Evolutionary conservation across 495 filamentous ascomycete species (phyloP).

Genomic region (Penicillium soppii): DNA sequence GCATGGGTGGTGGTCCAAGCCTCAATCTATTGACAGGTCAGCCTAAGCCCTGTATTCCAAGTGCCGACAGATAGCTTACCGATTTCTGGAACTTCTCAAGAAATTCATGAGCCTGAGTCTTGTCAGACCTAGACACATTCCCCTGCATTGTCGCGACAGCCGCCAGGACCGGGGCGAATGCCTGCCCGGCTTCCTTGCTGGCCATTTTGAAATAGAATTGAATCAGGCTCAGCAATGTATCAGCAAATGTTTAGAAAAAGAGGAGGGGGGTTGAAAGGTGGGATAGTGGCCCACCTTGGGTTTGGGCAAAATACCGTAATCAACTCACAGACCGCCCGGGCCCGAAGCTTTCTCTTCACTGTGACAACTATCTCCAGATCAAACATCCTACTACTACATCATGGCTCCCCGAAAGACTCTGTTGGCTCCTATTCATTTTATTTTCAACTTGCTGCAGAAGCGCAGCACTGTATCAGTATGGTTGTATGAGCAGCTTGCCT

Average conservation of each 20-base stretch:
- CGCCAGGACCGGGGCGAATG: conserved; percentile 80
- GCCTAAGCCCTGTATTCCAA: too few relatives aligned
- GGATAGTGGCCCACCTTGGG: conserved; percentile 42
- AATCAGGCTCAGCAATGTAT: conserved; percentile 14
- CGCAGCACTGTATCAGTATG: conserved; percentile 87
- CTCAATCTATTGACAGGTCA: conserved; percentile 56
- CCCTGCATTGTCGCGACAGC: conserved; percentile 89
- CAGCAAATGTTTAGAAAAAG: conserved; percentile 7
- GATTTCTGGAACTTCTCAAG: conserved; percentile 98
- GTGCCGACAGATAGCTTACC: conserved; percentile 61
- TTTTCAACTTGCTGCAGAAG: conserved; percentile 93
- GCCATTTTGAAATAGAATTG: conserved; percentile 56
- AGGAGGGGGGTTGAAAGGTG: conserved; percentile 27
- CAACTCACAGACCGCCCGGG: conserved; percentile 28
- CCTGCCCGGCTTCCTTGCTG: conserved; percentile 61
- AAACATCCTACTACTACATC: conserved; percentile 24
- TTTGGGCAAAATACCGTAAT: conserved; percentile 26
- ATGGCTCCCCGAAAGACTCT: conserved; percentile 91
- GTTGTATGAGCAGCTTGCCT: conserved; percentile 92
- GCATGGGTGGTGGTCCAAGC: conserved; percentile 88
- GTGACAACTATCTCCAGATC: conserved; percentile 5
- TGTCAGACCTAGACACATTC: conserved; percentile 77
- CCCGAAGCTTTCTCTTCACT: conserved; percentile 18
- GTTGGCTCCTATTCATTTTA: conserved; percentile 96
- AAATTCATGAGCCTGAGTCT: conserved; percentile 85